A percentile compares a stretch with the other conserved stretches of the same genome.
These are phyloP conservation scores for Penicillium crystallinum DNA, from an alignment of 495 filamentous ascomycete genomes.

Conservation along the genomic window DNA sequence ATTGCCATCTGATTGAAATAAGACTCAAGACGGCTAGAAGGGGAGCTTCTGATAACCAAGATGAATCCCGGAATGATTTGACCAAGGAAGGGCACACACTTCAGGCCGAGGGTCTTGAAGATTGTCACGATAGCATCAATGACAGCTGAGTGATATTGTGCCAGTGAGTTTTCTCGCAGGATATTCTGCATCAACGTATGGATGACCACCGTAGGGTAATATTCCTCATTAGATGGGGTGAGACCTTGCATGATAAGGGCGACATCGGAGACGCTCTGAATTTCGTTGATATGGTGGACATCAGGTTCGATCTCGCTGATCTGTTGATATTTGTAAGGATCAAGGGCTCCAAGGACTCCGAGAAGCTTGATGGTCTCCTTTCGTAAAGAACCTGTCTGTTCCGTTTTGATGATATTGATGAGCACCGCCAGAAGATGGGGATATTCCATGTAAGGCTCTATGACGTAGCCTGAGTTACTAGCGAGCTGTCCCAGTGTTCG, in stretches of 20 bases:
- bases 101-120: slow-evolving; percentile 89
- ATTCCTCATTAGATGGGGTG: slow-evolving; percentile 96
- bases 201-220: slow-evolving; percentile 96
- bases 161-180: slow-evolving; percentile 79
- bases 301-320: slow-evolving; percentile 46
- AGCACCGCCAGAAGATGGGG: slow-evolving; percentile 87
- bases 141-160: slow-evolving; percentile 88
- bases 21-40: slow-evolving; percentile 69
- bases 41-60: slow-evolving; percentile 71
- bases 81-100: slow-evolving; percentile 89
- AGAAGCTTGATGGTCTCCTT: slow-evolving; percentile 95
- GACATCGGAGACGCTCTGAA: slow-evolving; percentile 78
- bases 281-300: slow-evolving; percentile 49
- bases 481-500: slow-evolving; percentile 87
- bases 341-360: slow-evolving; percentile 91
- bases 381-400: slow-evolving; percentile 73
- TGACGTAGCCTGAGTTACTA: slow-evolving; percentile 94
- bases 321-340: slow-evolving; percentile 90
- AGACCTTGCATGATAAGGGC: slow-evolving; percentile 95
- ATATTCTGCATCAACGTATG: slow-evolving; percentile 84
- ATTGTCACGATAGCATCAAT: slow-evolving; percentile 98
- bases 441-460: slow-evolving; percentile 91
- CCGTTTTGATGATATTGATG: slow-evolving; percentile 87
- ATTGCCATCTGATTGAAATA: slow-evolving; percentile 96
- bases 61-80: slow-evolving; percentile 94